These are phyloP conservation scores for Daldinia vernicosa DNA, from an alignment of 495 filamentous ascomycete species.

Conservation along the genomic window DNA sequence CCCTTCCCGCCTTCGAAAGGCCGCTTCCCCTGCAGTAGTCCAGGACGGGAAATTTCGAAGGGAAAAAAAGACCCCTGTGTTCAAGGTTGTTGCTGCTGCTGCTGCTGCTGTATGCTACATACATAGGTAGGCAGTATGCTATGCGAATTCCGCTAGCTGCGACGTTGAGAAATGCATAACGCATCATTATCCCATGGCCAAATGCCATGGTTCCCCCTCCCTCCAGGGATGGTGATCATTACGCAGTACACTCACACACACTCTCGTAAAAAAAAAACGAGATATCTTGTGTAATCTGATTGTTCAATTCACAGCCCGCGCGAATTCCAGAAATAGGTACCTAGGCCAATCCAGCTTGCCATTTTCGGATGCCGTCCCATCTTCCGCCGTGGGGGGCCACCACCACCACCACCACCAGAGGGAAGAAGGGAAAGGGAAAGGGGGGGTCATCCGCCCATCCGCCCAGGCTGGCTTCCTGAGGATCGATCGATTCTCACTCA, in stretches of 20 bases:
- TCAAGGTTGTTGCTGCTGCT: conserved; percentile 30
- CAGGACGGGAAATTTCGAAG: conserved; percentile 29
- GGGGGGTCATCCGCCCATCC: conserved; percentile 12
- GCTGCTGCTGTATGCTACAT: background rate
- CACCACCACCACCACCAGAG: background rate
- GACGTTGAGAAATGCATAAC: conserved; percentile 27
- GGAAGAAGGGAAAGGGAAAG: background rate
- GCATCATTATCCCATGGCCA: conserved; percentile 25
- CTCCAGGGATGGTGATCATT: conserved; percentile 10
- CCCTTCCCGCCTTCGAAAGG: conserved; percentile 33
- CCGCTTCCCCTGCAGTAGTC: conserved; percentile 39
- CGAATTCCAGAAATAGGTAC: conserved; percentile 39
- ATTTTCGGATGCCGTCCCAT: conserved; percentile 24
- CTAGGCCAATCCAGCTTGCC: conserved; percentile 26
- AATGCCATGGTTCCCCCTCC: conserved; percentile 15
- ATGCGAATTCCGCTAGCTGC: conserved; percentile 12
- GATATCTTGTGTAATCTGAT: conserved; percentile 27
- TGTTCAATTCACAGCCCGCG: conserved; percentile 19
- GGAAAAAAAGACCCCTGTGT: conserved; percentile 16
- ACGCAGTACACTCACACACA: conserved; percentile 2
- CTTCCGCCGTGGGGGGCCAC: conserved; percentile 31
- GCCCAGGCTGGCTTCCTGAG: background rate
- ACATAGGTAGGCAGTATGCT: background rate
- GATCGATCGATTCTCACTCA: conserved; percentile 18
- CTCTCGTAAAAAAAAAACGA: background rate